Base-by-base conservation (phyloP, 2,329 filamentous ascomycete genomes). In the Talaromyces sp. region DNA sequence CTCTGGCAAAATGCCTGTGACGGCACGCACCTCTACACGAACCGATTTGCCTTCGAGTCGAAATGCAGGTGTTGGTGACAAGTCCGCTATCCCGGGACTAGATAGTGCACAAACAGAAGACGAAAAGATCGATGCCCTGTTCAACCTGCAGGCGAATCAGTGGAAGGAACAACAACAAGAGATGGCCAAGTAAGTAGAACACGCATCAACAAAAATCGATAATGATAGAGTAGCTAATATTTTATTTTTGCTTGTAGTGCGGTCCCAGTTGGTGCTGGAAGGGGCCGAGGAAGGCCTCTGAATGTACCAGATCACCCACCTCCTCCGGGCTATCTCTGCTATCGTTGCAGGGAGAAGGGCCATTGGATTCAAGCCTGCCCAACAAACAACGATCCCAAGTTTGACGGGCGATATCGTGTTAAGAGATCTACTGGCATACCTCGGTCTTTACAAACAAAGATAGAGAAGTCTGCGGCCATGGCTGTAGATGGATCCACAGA, bases 281-380 rank as follows among this genome's bases (percentile, higher is more conserved):
- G 75, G 57, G 69, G 71, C 19, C 70, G 74, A 64, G 70, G 66
- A 35, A 75, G 75, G 64, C 69, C 71, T 50, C 62, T 72, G 54
- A 94, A 94, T 71, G 89, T 96, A 29, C 94, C 94, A 3, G 92
- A 96, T 68, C 92, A 96, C 70, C 91, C 94, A 52, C 92, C 94
- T 2, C 94, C 94, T 1, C 89, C 90, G 57, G 92, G 92, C 57
- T 99, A 99, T 75, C 88, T 97, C 63, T 99, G 94, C 78, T 96
- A 97, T 73, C 88, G 94, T 55, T 99, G 94, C 76, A 90, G 92
- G 63, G 89, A 97, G 75, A 97, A 97, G 78, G 94, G 92, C n/a
- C 94, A 99, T 75, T 99, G 93, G 93, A 99, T 99, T 64, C 93
- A 97, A 77, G 85, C 91, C 57, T 99, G 94, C 71, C 94, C 94